A percentile compares a stretch with the other conserved stretches of the same genome.
Conservation (phyloP, 768 basidiomycete genomes). For the Saitozyma sp. region DNA sequence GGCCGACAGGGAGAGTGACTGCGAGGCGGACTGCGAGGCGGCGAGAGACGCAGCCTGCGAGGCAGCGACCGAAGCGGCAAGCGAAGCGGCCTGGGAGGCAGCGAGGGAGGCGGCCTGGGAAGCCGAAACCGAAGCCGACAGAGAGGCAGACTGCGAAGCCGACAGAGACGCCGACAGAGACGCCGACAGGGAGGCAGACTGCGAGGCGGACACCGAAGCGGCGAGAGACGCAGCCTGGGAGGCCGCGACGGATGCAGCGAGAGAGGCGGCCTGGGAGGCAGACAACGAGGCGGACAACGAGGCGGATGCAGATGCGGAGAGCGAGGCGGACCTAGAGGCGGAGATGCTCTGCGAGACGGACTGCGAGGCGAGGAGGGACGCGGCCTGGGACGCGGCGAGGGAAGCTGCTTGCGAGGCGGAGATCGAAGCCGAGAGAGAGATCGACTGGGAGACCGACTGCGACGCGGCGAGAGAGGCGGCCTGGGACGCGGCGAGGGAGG, state of each 20-base stretch:
- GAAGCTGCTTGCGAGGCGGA: not conserved
- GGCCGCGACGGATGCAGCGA: not conserved
- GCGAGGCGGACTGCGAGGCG: constrained; percentile 1
- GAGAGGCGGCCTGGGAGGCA: constrained; percentile 1
- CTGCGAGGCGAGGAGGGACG: constrained; percentile 8
- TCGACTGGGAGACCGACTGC: not conserved
- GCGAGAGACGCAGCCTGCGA: constrained; percentile 4
- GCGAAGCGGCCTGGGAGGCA: constrained; percentile 1
- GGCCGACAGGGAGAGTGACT: constrained; percentile 2
- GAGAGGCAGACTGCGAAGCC: not conserved
- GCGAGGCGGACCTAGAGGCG: not conserved
- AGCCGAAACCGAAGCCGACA: not conserved
- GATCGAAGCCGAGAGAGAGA: not conserved
- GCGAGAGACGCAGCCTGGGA: constrained; percentile 2
- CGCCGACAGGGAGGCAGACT: constrained; percentile 4
- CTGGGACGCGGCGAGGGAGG: constrained; percentile 6
- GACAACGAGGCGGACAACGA: constrained; percentile 5
- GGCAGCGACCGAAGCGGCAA: constrained; percentile 7
- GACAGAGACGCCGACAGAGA: not conserved
- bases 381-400: constrained; percentile 5
- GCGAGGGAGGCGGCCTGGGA: constrained; percentile 3
- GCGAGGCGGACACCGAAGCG: constrained; percentile 3
- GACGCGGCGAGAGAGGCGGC: constrained; percentile 4
- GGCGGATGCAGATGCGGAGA: constrained; percentile 15
- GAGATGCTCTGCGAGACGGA: constrained; percentile 1